Conservation (phyloP, 1,139 yeast genomes). For the Yamadazyma siamensis region DNA sequence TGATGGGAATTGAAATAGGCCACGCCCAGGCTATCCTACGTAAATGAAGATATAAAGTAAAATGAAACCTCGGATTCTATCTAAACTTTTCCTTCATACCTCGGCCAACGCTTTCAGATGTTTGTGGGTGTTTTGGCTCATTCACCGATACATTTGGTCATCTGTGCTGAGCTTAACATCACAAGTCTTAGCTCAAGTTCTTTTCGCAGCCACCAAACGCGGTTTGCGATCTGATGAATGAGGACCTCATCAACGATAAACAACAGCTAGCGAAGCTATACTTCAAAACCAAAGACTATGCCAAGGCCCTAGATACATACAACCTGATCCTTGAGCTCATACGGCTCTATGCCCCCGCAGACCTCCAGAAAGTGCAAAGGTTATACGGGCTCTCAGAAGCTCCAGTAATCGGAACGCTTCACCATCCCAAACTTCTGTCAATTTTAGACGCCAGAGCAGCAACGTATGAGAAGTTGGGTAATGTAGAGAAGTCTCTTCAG, state of each 20-base stretch:
- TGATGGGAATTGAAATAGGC: no score
- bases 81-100: no score
- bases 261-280: slow-evolving; percentile 28
- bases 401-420: slow-evolving; percentile 27
- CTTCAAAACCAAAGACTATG: slow-evolving; percentile 28
- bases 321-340: slow-evolving; percentile 17
- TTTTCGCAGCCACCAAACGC: no score
- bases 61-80: no score
- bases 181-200: no score
- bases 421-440: slow-evolving; percentile 21
- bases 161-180: no score
- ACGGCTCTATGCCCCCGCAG: slow-evolving; percentile 15
- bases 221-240: no score
- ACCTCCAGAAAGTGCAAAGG: slow-evolving; percentile 2
- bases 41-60: no score
- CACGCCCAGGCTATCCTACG: no score
- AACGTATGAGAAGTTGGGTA: slow-evolving; percentile 49
- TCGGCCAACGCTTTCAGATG: no score
- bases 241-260: slow-evolving; percentile 26
- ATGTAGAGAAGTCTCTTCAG: slow-evolving; percentile 35
- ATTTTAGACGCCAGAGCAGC: slow-evolving; percentile 56
- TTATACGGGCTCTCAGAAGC: slow-evolving; percentile 10
- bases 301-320: slow-evolving; percentile 26
- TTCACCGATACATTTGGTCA: no score
- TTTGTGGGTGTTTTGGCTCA: no score